phyloP scores from a whole-genome alignment of 129 eudicot genomes.

The Arctium lappa region DNA sequence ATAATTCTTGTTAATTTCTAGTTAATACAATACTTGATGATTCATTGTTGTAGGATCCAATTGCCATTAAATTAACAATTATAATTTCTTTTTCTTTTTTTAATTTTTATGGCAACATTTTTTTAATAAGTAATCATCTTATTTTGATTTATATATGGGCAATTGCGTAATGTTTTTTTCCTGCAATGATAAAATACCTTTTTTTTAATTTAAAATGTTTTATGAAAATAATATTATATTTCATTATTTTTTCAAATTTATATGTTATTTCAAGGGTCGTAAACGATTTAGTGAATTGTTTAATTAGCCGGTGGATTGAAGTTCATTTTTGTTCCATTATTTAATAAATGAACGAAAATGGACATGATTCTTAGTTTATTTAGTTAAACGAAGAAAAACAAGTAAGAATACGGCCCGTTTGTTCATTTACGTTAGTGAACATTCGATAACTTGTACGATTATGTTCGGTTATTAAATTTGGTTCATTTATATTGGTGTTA shows the following conservation, averaged over 20 bases:
- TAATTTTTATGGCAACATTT: neutral
- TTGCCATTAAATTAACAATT: neutral
- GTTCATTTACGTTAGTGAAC: neutral
- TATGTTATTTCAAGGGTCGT: neutral
- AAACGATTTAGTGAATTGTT: too few species aligned
- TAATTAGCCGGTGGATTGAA: neutral
- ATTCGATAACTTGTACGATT: too few species aligned
- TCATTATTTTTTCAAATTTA: neutral
- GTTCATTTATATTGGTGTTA: too few species aligned
- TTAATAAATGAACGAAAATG: neutral
- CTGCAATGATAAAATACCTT: neutral
- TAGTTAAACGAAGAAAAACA: neutral
- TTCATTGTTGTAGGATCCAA: conserved; percentile 10
- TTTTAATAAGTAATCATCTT: neutral
- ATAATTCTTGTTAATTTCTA: conserved; percentile 24
- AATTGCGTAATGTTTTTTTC: neutral
- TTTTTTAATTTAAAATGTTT: neutral
- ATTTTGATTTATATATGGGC: neutral
- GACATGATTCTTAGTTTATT: neutral
- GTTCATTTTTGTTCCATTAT: neutral
- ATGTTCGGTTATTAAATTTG: too few species aligned
- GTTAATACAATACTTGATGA: conserved; percentile 20
- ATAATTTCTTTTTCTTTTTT: too few species aligned
- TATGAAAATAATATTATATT: too few species aligned
- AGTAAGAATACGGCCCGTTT: neutral